These are phyloP conservation scores for Dactylellina drechsleri DNA, from an alignment of 2,329 filamentous ascomycete species.

Conservation along the genomic window DNA sequence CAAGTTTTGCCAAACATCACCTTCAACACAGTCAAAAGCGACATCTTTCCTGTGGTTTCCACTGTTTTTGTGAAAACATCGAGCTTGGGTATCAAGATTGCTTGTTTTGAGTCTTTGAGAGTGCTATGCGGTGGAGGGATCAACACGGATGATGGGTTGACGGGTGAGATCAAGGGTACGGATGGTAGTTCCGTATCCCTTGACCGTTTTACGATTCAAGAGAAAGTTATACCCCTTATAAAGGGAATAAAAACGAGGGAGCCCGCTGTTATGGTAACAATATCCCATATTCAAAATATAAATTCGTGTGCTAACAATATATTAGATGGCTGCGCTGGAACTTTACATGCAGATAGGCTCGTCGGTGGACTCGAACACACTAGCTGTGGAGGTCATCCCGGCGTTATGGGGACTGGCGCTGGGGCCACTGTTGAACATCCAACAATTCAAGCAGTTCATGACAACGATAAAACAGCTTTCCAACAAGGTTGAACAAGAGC, in stretches of 20 bases:
- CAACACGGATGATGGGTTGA: conserved; percentile 61
- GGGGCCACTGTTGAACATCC: conserved; percentile 84
- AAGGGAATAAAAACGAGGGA: conserved; percentile 97
- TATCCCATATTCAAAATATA: neutral
- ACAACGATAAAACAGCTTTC: conserved; percentile 83
- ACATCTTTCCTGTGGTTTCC: conserved; percentile 92
- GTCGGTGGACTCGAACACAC: conserved; percentile 85
- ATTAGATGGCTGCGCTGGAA: conserved; percentile 78
- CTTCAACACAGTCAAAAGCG: conserved; percentile 96
- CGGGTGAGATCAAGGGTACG: conserved; percentile 66
- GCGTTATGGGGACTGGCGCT: conserved; percentile 91
- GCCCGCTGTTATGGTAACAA: conserved; percentile 82
- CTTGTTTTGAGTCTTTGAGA: conserved; percentile 87
- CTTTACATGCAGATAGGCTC: conserved; percentile 85
- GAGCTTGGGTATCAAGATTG: conserved; percentile 92
- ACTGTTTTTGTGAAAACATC: conserved; percentile 90
- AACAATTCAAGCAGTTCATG: conserved; percentile 92
- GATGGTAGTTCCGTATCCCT: conserved; percentile 78
- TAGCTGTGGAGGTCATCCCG: conserved; percentile 89
- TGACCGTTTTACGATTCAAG: conserved; percentile 98
- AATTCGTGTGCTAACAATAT: conserved; percentile 56
- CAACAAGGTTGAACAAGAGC: conserved; percentile 83
- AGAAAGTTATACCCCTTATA: conserved; percentile 91
- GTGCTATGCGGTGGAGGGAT: conserved; percentile 83
- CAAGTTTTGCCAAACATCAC: conserved; percentile 87